phyloP scores from a whole-genome alignment of 1,284 basidiomycete genomes.

The Tilletia indica region DNA sequence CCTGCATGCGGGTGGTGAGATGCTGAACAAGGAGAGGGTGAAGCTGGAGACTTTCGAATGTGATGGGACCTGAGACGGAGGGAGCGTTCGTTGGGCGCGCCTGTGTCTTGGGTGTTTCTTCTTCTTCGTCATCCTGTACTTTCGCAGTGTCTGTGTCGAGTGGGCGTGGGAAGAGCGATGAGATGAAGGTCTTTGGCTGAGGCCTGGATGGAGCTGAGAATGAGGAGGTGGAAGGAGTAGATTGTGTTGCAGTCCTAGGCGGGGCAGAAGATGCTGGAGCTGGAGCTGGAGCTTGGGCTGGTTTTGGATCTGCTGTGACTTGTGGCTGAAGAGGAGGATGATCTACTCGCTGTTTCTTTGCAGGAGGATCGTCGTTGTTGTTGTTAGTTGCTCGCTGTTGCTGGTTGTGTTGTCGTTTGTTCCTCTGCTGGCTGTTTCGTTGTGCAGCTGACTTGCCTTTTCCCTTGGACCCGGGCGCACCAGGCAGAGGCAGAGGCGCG shows the following conservation, averaged over 20 bases:
- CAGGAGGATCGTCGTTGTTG: neutral
- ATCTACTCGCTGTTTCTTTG: neutral
- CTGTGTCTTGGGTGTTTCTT: conserved; percentile 20
- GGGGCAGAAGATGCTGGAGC: neutral
- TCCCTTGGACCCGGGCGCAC: neutral
- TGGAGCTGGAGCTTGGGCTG: neutral
- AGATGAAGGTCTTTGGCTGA: conserved; percentile 24
- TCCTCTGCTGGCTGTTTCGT: conserved; percentile 5
- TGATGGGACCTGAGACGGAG: conserved; percentile 55
- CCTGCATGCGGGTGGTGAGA: conserved; percentile 59
- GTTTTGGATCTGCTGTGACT: neutral
- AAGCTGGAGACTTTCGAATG: conserved; percentile 64
- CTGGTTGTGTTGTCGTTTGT: neutral
- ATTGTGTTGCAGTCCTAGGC: neutral
- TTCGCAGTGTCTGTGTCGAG: conserved; percentile 20
- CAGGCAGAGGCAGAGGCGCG: conserved; percentile 26
- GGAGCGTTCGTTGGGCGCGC: conserved; percentile 50
- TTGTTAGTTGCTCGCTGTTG: neutral
- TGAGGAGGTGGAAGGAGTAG: conserved; percentile 4
- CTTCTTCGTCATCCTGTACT: conserved; percentile 21
- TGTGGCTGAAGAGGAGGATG: neutral
- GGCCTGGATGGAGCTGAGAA: neutral
- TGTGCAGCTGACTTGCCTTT: conserved; percentile 12
- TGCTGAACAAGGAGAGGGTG: conserved; percentile 79
- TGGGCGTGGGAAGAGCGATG: conserved; percentile 27